Conservation (phyloP, 345 rosid genomes). For the Ailanthus altissimus region DNA sequence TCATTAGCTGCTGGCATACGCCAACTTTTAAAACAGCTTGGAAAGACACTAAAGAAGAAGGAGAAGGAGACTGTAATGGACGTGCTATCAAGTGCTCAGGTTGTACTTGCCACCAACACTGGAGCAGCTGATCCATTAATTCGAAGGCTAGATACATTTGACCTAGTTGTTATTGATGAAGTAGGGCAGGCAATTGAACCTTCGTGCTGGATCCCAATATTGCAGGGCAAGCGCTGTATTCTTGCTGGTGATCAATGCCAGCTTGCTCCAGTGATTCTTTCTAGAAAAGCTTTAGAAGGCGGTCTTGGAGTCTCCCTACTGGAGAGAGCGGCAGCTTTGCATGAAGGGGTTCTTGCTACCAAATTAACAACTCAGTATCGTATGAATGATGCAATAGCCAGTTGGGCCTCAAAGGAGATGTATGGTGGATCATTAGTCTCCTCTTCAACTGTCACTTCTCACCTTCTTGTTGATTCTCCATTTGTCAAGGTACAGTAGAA, state of each 20-base stretch:
- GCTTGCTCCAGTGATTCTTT: constrained; percentile 89
- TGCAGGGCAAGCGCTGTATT: constrained; percentile 90
- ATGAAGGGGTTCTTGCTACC: constrained; percentile 69
- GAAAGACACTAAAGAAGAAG: constrained; percentile 78
- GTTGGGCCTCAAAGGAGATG: constrained; percentile 99
- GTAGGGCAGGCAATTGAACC: constrained; percentile 98
- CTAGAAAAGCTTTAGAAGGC: constrained; percentile 85
- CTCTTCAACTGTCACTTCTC: constrained; percentile 67
- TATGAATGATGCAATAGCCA: constrained; percentile 91
- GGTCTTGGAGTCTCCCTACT: constrained; percentile 86
- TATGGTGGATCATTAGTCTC: constrained; percentile 80
- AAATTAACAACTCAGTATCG: constrained; percentile 81
- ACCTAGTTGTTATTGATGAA: constrained; percentile 93
- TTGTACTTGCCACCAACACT: constrained; percentile 90
- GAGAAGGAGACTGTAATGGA: constrained; percentile 90
- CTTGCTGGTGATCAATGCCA: constrained; percentile 95
- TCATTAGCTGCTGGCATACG: constrained; percentile 96
- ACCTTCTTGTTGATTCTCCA: constrained; percentile 87
- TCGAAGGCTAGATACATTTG: constrained; percentile 73
- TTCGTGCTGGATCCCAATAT: constrained; percentile 89
- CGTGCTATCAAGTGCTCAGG: constrained; percentile 75
- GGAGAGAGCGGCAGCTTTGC: constrained; percentile 80
- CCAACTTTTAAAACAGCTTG: constrained; percentile 92
- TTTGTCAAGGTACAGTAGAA: constrained; percentile 75
- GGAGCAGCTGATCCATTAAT: constrained; percentile 95